Evolutionary conservation across 176 grass and related monocot genomes (phyloP).

Genomic region (Zizania latifolia): DNA sequence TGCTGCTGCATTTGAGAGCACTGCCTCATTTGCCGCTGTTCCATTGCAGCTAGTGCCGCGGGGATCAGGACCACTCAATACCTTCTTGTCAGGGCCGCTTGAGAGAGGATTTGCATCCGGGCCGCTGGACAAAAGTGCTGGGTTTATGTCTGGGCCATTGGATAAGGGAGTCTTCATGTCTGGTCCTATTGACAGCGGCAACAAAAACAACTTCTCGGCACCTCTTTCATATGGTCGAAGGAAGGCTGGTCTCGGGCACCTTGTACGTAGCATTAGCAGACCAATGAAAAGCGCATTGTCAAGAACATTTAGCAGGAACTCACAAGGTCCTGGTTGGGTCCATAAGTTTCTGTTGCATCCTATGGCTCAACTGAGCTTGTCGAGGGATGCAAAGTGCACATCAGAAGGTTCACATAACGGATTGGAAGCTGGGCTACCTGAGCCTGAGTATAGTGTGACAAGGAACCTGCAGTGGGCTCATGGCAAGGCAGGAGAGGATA

Average conservation of each 20-base stretch:
- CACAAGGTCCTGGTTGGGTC: slow-evolving; percentile 47
- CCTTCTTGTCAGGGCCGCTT: slow-evolving; percentile 81
- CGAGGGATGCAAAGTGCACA: slow-evolving; percentile 49
- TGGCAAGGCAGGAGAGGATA: slow-evolving; percentile 87
- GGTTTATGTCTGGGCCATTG: slow-evolving; percentile 66
- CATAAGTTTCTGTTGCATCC: slow-evolving; percentile 65
- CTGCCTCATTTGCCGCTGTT: slow-evolving; percentile 63
- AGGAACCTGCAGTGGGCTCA: slow-evolving; percentile 94
- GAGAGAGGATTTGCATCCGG: slow-evolving; percentile 78
- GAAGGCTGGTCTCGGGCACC: slow-evolving; percentile 48
- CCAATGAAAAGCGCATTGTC: slow-evolving; percentile 60
- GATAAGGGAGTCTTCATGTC: slow-evolving; percentile 88
- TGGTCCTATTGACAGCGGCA: slow-evolving; percentile 57
- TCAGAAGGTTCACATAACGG: slow-evolving; percentile 48
- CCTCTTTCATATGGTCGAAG: slow-evolving; percentile 61
- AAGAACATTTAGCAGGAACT: slow-evolving; percentile 43
- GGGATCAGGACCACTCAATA: slow-evolving; percentile 62
- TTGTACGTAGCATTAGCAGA: slow-evolving; percentile 78
- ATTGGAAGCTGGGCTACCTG: slow-evolving; percentile 47
- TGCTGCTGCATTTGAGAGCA: slow-evolving; percentile 79
- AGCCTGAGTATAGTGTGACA: slow-evolving; percentile 66
- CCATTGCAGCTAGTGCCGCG: slow-evolving; percentile 70
- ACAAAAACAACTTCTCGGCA: slow-evolving; percentile 67
- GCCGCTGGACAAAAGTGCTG: slow-evolving; percentile 48
- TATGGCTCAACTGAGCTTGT: slow-evolving; percentile 50